These are phyloP conservation scores for Trichoderma koningiopsis DNA, from an alignment of 2,329 filamentous ascomycete genomes.

Conservation along the genomic window DNA sequence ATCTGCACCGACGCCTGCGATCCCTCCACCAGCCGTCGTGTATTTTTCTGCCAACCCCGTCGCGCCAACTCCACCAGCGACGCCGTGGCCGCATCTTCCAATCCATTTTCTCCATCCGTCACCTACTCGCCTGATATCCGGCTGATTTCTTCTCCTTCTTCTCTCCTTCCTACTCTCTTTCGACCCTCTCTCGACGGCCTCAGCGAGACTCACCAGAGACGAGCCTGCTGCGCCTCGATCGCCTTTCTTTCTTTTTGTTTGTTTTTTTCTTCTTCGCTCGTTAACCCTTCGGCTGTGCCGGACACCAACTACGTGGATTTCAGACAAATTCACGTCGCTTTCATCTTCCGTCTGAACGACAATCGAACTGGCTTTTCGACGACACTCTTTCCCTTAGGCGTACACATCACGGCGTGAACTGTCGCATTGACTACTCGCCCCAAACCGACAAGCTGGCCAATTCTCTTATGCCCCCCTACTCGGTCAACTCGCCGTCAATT, in stretches of 20 bases:
- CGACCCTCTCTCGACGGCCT: constrained; percentile 2
- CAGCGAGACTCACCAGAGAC: not conserved
- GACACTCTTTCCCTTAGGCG: constrained; percentile 13
- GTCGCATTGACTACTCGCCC: constrained; percentile 18
- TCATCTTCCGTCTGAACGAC: constrained; percentile 1
- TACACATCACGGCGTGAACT: constrained; percentile 6
- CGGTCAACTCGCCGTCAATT: constrained; percentile 71
- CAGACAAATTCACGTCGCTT: constrained; percentile 1
- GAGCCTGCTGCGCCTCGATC: not conserved
- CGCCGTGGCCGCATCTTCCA: constrained; percentile 3
- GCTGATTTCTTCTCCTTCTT: not conserved
- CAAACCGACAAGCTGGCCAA: constrained; percentile 18
- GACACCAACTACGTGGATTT: constrained; percentile 18
- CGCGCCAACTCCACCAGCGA: constrained; percentile 22
- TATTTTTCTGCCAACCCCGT: constrained; percentile 16
- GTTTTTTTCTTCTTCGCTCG: constrained; percentile 12
- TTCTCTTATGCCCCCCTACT: constrained; percentile 72
- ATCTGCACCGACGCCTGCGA: constrained; percentile 23
- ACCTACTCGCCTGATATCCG: constrained; percentile 1
- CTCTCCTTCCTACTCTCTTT: not conserved
- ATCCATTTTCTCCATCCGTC: constrained; percentile 19
- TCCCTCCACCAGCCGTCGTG: constrained; percentile 13
- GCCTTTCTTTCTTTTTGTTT: constrained; percentile 9
- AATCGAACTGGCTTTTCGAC: constrained; percentile 13
- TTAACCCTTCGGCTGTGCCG: constrained; percentile 24